phyloP scores from a whole-genome alignment of 2,329 filamentous ascomycete species.

The Colletotrichum tropicale region DNA sequence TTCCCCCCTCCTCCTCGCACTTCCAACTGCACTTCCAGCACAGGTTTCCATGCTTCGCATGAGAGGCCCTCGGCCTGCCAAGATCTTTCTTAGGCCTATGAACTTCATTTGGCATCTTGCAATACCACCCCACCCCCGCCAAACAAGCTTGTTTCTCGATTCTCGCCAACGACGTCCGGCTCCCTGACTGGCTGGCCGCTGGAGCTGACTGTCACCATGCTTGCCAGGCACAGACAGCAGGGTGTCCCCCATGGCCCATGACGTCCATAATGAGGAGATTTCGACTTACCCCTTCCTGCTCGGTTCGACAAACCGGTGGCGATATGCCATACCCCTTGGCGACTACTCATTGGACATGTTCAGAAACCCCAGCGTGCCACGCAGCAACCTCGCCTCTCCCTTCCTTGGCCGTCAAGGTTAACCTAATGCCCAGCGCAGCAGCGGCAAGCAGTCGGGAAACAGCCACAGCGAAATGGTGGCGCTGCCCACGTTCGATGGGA shows the following conservation, averaged over 20 bases:
- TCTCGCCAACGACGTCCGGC: background rate
- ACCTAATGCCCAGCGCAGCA: background rate
- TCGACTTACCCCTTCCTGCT: background rate
- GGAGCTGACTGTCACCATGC: background rate
- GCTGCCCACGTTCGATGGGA: background rate
- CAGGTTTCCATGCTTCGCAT: background rate
- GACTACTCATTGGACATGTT: background rate
- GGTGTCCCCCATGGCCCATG: constrained; percentile 3
- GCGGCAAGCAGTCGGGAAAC: background rate
- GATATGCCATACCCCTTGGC: background rate
- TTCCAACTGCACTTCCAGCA: background rate
- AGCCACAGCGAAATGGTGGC: background rate
- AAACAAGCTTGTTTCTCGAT: constrained; percentile 8
- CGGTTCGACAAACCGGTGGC: background rate
- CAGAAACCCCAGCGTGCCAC: background rate
- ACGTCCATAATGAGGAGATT: background rate
- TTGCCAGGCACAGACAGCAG: constrained; percentile 1
- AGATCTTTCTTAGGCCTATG: background rate
- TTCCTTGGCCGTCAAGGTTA: background rate
- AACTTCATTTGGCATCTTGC: background rate
- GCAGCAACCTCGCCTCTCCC: background rate
- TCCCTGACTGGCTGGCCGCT: background rate
- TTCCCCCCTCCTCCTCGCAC: background rate
- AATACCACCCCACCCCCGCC: constrained; percentile 4
- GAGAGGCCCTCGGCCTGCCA: background rate